phyloP scores from a whole-genome alignment of 139 green algal genomes.

The Volvox reticuliferus region DNA sequence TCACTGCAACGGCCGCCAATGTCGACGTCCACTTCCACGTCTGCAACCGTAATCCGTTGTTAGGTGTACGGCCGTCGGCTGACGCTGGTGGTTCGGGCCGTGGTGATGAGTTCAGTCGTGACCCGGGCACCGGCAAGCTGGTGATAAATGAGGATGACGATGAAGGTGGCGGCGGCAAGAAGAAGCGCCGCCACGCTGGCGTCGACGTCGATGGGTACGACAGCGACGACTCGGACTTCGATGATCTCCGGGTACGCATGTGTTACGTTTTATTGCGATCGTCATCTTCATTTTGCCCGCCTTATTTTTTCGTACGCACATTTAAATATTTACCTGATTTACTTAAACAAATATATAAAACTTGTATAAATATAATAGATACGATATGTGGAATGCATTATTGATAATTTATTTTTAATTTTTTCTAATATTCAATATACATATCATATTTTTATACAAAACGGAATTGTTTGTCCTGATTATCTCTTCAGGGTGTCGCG shows the following conservation, averaged over 20 bases:
- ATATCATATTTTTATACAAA: too few species aligned
- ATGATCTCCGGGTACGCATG: slow-evolving; percentile 68
- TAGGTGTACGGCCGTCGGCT: too few species aligned
- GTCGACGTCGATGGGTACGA: slow-evolving; percentile 53
- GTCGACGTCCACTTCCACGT: not conserved
- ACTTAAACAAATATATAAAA: too few species aligned
- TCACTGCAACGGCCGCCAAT: not conserved
- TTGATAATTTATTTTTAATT: too few species aligned
- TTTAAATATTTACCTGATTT: too few species aligned
- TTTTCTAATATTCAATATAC: too few species aligned
- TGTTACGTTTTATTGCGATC: too few species aligned
- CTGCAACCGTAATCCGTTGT: not conserved
- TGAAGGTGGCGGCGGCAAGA: not conserved
- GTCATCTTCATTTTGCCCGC: too few species aligned
- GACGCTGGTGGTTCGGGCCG: slow-evolving; percentile 11
- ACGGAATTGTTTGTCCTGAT: too few species aligned
- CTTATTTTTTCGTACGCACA: too few species aligned
- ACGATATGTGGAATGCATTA: too few species aligned
- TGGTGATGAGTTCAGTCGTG: slow-evolving; percentile 59
- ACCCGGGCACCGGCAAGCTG: slow-evolving; percentile 67
- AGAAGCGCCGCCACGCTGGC: slow-evolving; percentile 46
- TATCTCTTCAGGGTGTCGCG: slow-evolving; percentile 12
- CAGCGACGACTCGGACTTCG: slow-evolving; percentile 80
- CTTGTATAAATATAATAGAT: too few species aligned
- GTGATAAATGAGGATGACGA: slow-evolving; percentile 72